phyloP scores from a whole-genome alignment of 495 filamentous ascomycete genomes.

The Parmelia sp. region DNA sequence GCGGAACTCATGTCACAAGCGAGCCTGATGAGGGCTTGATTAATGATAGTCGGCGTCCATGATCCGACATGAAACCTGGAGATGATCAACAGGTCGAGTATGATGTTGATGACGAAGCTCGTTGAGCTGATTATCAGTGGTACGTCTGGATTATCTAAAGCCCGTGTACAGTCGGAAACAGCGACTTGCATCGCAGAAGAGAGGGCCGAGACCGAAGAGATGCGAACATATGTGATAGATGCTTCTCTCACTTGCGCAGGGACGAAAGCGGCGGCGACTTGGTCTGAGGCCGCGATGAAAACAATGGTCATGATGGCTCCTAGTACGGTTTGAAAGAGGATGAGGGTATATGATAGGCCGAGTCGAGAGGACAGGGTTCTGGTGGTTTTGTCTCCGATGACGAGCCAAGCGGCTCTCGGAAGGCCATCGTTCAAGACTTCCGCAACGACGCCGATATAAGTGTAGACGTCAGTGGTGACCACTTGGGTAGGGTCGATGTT shows the following conservation, averaged over 20 bases:
- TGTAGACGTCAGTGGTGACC: slow-evolving; percentile 62
- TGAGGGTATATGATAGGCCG: slow-evolving; percentile 56
- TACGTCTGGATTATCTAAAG: slow-evolving; percentile 66
- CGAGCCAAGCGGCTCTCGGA: slow-evolving; percentile 59
- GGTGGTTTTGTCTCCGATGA: slow-evolving; percentile 60
- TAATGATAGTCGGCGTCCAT: slow-evolving; percentile 50
- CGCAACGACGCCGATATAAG: slow-evolving; percentile 56
- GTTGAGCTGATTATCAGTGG: slow-evolving; percentile 60
- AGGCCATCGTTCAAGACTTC: slow-evolving; percentile 72
- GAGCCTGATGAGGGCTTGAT: slow-evolving; percentile 58
- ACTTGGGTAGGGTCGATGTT: slow-evolving; percentile 59
- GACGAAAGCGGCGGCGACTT: slow-evolving; percentile 57
- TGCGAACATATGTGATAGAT: slow-evolving; percentile 59
- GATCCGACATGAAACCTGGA: slow-evolving; percentile 58
- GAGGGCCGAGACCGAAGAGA: slow-evolving; percentile 55
- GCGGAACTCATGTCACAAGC: slow-evolving; percentile 55
- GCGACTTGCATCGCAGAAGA: slow-evolving; percentile 59
- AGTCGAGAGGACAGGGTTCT: slow-evolving; percentile 48
- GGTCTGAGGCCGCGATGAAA: slow-evolving; percentile 49
- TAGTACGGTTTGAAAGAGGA: slow-evolving; percentile 51
- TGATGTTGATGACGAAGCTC: slow-evolving; percentile 61
- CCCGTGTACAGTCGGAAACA: slow-evolving; percentile 54
- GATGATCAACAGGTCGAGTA: slow-evolving; percentile 63
- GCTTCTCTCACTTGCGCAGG: slow-evolving; percentile 49
- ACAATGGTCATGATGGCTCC: slow-evolving; percentile 56